Evolutionary conservation across 345 rosid genomes (phyloP).

Genomic region (Nasturtium officinale): DNA sequence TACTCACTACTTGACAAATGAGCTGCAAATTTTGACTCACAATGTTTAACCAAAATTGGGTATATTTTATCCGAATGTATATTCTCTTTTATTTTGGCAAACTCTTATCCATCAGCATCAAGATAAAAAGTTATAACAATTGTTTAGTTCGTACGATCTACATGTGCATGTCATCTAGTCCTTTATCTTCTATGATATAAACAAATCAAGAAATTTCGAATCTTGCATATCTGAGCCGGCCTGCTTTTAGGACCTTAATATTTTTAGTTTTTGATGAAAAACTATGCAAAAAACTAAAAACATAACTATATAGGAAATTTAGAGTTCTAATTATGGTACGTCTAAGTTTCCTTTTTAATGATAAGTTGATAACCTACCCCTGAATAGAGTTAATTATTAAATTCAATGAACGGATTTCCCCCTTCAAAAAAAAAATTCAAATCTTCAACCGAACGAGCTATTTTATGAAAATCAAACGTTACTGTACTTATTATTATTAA

Average conservation of each 20-base stretch:
- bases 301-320: neutral
- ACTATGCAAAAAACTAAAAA: neutral
- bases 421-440: neutral
- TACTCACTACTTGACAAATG: constrained; percentile 9
- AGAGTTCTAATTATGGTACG: neutral
- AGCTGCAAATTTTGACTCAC: constrained; percentile 1
- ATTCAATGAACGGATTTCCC: neutral
- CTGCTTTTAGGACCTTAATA: neutral
- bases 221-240: constrained; percentile 16
- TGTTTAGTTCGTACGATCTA: constrained; percentile 12
- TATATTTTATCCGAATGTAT: constrained; percentile 12
- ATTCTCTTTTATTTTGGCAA: constrained; percentile 14
- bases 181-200: constrained; percentile 11
- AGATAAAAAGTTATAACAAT: constrained; percentile 19
- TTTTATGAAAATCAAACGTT: neutral
- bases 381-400: neutral
- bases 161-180: constrained; percentile 28
- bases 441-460: neutral
- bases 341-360: neutral
- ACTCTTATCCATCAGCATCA: constrained; percentile 20
- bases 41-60: constrained; percentile 28
- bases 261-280: neutral
- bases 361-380: neutral
- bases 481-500: neutral
- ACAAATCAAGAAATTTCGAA: neutral